Percentiles rank a stretch among this genome's conserved stretches.
Conservation (phyloP, 768 basidiomycete species). For the Trametes cubensis region DNA sequence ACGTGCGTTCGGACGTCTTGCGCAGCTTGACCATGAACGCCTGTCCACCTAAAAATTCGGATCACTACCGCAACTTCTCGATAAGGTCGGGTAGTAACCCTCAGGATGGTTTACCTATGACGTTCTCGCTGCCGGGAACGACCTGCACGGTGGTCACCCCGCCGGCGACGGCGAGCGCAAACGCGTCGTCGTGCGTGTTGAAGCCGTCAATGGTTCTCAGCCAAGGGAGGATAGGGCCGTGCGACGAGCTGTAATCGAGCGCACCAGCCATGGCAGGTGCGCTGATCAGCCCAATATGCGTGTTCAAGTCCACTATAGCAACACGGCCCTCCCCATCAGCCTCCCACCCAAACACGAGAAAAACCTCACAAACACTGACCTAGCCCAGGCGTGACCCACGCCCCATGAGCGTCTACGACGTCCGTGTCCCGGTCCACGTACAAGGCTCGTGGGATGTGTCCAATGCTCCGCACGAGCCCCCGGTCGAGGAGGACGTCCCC, state of each 20-base stretch:
- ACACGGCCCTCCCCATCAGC: not conserved
- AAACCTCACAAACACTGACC: constrained; percentile 40
- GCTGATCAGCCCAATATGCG: constrained; percentile 76
- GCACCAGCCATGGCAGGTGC: constrained; percentile 53
- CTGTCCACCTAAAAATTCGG: constrained; percentile 65
- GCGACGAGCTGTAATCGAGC: constrained; percentile 55
- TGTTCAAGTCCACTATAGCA: constrained; percentile 45
- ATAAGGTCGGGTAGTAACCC: no score
- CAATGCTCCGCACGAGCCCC: constrained; percentile 62
- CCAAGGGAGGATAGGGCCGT: constrained; percentile 76
- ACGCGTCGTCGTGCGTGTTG: constrained; percentile 82
- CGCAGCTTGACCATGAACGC: constrained; percentile 87
- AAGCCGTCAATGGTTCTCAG: constrained; percentile 82
- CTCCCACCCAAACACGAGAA: constrained; percentile 11
- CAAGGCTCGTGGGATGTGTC: constrained; percentile 48
- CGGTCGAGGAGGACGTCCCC: constrained; percentile 72
- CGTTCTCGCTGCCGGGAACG: constrained; percentile 75
- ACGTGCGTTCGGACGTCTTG: constrained; percentile 71
- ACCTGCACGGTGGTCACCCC: constrained; percentile 87
- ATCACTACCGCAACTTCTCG: no score
- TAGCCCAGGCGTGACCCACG: constrained; percentile 69
- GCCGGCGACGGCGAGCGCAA: constrained; percentile 75
- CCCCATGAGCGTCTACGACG: constrained; percentile 60
- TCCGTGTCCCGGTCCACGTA: constrained; percentile 47
- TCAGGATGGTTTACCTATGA: constrained; percentile 56